These are phyloP conservation scores for Suzukiozyma palmioleophila DNA, from an alignment of 1,139 yeast genomes.

Conservation along the genomic window DNA sequence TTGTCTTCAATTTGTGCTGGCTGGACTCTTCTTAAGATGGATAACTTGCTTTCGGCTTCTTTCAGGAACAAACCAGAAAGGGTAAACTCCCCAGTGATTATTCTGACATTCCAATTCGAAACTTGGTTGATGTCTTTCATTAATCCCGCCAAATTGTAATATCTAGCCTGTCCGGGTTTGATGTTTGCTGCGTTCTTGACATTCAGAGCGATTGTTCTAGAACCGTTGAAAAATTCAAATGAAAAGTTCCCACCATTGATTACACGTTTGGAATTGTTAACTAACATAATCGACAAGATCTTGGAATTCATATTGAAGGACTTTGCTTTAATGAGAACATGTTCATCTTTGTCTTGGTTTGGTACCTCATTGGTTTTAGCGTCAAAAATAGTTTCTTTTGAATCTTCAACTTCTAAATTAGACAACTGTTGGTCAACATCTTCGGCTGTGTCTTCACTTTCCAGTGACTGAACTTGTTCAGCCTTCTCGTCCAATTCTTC, in stretches of 20 bases:
- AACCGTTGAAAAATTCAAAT: constrained; percentile 20
- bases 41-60: constrained; percentile 9
- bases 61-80: constrained; percentile 22
- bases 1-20: not conserved
- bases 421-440: too few relatives aligned
- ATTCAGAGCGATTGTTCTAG: constrained; percentile 14
- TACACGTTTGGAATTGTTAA: constrained; percentile 19
- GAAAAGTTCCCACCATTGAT: constrained; percentile 29
- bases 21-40: not conserved
- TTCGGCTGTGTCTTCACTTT: too few relatives aligned
- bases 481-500: too few relatives aligned
- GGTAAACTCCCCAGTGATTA: constrained; percentile 16
- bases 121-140: constrained; percentile 14
- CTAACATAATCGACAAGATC: constrained; percentile 24
- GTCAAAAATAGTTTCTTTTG: not conserved
- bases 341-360: constrained; percentile 9
- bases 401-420: constrained; percentile 5
- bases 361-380: not conserved
- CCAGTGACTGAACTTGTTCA: too few relatives aligned
- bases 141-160: constrained; percentile 23
- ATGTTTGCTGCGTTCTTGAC: constrained; percentile 27
- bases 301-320: constrained; percentile 18
- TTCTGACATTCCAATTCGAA: constrained; percentile 17
- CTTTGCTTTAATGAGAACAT: constrained; percentile 14
- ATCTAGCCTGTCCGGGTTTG: constrained; percentile 25